Evolutionary conservation across 805 yeast genomes (phyloP).

Genomic region (Saccharomycopsis oosterbeekiorum): DNA sequence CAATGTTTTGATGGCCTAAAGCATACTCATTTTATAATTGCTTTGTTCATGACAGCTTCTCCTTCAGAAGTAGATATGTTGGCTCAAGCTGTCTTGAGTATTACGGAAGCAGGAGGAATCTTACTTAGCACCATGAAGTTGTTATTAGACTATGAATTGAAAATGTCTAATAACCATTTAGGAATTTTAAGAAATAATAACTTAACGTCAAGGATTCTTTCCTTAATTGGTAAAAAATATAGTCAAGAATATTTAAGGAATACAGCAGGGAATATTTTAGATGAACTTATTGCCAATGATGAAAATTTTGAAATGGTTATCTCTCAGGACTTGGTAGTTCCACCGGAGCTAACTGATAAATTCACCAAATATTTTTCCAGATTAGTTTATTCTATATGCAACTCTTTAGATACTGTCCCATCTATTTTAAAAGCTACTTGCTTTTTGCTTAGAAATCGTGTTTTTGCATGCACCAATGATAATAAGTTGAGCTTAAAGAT

Average conservation of each 20-base stretch:
- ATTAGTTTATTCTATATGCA: constrained; percentile 49
- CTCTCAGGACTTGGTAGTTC: constrained; percentile 28
- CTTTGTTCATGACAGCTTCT: constrained; percentile 20
- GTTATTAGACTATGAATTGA: constrained; percentile 10
- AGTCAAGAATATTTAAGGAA: constrained; percentile 49
- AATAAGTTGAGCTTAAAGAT: constrained; percentile 36
- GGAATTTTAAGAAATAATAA: constrained; percentile 57
- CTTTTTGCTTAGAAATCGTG: constrained; percentile 56
- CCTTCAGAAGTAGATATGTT: constrained; percentile 11
- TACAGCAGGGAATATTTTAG: constrained; percentile 47
- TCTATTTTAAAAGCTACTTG: constrained; percentile 64
- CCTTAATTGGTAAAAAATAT: constrained; percentile 58
- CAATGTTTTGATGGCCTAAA: constrained; percentile 2
- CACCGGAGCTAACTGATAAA: constrained; percentile 31
- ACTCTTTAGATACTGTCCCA: constrained; percentile 53
- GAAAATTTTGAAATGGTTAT: constrained; percentile 53
- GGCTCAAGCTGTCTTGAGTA: constrained; percentile 4
- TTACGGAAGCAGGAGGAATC: constrained; percentile 5
- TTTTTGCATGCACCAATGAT: constrained; percentile 1
- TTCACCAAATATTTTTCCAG: constrained; percentile 49
- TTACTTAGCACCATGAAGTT: neutral
- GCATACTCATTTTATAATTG: constrained; percentile 34
- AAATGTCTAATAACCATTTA: constrained; percentile 27
- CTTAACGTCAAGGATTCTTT: constrained; percentile 67
- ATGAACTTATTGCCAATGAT: constrained; percentile 37